Conservation (phyloP, 331 rosid species). For the Acacia concinna region DNA sequence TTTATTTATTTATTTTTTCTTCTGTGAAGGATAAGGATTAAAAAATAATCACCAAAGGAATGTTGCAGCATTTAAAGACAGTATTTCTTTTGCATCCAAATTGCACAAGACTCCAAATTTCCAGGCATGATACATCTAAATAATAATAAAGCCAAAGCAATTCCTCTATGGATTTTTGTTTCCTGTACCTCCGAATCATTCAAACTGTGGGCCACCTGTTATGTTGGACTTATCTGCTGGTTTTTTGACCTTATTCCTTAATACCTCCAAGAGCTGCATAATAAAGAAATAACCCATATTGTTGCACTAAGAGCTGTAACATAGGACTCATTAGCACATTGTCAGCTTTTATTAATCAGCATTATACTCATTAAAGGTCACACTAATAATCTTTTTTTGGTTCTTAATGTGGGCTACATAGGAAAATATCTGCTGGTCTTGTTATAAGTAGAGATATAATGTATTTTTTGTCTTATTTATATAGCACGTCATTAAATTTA, state of each 20-base stretch:
- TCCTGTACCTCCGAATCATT: constrained; percentile 45
- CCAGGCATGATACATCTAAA: constrained; percentile 41
- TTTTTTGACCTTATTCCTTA: constrained; percentile 34
- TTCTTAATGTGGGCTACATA: neutral
- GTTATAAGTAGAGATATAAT: no score
- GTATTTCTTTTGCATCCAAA: constrained; percentile 33
- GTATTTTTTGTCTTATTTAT: no score
- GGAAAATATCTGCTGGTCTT: neutral
- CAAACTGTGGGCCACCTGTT: constrained; percentile 46
- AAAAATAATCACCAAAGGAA: constrained; percentile 38
- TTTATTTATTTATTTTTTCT: neutral
- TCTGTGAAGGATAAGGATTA: constrained; percentile 13
- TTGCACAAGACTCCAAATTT: constrained; percentile 58
- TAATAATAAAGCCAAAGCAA: constrained; percentile 34
- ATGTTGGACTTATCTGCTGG: constrained; percentile 43
- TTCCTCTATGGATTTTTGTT: constrained; percentile 42
- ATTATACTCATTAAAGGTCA: neutral
- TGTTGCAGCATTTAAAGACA: constrained; percentile 56
- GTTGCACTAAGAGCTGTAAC: neutral
- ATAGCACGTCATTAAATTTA: no score
- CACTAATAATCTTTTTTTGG: neutral
- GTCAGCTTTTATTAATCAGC: neutral
- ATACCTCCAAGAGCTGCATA: constrained; percentile 31
- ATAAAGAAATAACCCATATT: constrained; percentile 14
- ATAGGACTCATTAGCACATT: neutral